Conservation (phyloP, 768 basidiomycete genomes). For the Suillus ampliporus region DNA sequence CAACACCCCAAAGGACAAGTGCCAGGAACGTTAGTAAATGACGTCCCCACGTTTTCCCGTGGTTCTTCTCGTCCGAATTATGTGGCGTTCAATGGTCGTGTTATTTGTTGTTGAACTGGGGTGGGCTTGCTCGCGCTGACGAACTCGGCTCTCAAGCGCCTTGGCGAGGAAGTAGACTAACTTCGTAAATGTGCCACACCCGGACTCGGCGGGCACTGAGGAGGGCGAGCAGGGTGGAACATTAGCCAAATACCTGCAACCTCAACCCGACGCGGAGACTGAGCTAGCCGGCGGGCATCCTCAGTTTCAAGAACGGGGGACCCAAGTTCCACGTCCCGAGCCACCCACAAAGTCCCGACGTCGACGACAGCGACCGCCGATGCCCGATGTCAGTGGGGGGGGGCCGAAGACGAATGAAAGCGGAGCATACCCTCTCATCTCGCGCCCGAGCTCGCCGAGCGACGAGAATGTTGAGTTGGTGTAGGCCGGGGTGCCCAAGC, state of each 20-base stretch:
- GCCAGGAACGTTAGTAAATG: not conserved
- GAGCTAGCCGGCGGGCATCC: not conserved
- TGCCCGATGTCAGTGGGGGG: no score
- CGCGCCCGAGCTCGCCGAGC: not conserved
- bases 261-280: not conserved
- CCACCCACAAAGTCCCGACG: not conserved
- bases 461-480: no score
- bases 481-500: no score
- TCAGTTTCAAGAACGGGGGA: not conserved
- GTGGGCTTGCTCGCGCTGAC: not conserved
- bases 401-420: no score
- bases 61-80: not conserved
- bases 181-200: not conserved
- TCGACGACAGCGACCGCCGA: no score
- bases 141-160: not conserved
- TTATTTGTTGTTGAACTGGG: not conserved
- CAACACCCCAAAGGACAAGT: not conserved
- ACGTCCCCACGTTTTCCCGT: not conserved
- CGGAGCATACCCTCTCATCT: no score
- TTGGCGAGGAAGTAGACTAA: not conserved
- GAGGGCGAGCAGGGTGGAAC: not conserved
- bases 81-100: not conserved
- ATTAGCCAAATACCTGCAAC: not conserved
- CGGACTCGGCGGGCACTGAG: not conserved
- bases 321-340: not conserved